Evolutionary conservation across 371 early-diverging fungal species (phyloP), one percentile per base, ranked within the genome.

Genomic region (Actinomortierella wolfii): DNA sequence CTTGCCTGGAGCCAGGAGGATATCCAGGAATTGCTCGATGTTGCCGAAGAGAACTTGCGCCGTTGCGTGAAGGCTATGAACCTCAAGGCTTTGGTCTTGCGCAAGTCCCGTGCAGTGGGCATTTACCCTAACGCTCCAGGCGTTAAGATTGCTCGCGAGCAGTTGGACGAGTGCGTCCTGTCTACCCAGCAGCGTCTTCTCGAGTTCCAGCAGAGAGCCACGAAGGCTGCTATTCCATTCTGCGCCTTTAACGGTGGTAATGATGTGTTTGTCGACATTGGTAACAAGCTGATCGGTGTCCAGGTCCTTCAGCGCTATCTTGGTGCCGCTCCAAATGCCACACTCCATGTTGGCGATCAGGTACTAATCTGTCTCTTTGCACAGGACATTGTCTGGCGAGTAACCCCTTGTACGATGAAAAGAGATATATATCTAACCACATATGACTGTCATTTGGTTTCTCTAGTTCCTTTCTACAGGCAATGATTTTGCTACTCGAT

Each of bases 171-270:
- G 68, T 84, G 84, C 46, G 88, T 84, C 0, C 67, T 89, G 18
- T 82, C 87, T 14, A 80, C 86, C 42, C 89, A 88, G 59, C 73
- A 81, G 48, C 79, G 78, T 18, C 54, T 87, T 43, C 67, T 81
- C 9, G 76, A 76, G 56, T 79, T 70, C 60, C 80, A 83, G 62
- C 79, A 81, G 28, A 76, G 73, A 52, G 78, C 78, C 5, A 64
- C 78, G 56, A 66, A 79, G 29, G 73, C 74, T 20, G 77, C 85
- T 1, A 76, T 93, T 6, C 93, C 94, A 2, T 94, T 91, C 80
- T 94, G 94, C 64, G 92, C 91, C 14, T 94, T 94, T 63, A 92
- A 92, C 68, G 94, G 94, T 44, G 94, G 94, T 26, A 81, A 69
- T 56, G 94, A 93, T 73, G 89, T 88, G 56, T 92, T 90, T 89